These are phyloP conservation scores for Mortierella claussenii DNA, from an alignment of 192 early-diverging fungal species.

Conservation along the genomic window DNA sequence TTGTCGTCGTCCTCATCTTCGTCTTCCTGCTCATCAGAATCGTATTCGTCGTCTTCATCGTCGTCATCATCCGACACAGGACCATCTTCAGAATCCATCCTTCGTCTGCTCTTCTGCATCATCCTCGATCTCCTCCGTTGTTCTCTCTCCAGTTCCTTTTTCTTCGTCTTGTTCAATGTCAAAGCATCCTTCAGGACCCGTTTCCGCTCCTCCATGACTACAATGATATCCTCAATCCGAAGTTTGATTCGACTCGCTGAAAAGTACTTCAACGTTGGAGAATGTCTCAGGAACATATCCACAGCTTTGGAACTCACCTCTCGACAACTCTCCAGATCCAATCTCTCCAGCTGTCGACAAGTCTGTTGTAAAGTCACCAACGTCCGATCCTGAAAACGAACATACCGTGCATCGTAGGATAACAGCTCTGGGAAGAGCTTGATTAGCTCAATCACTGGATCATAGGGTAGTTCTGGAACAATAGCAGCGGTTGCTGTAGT, in stretches of 20 bases:
- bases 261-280: conserved; percentile 10
- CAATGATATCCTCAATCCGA: conserved; percentile 15
- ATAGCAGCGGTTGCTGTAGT: neutral
- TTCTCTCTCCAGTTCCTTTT: neutral
- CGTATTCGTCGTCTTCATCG: neutral
- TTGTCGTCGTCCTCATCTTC: neutral
- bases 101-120: neutral
- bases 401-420: conserved; percentile 26
- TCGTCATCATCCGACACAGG: neutral
- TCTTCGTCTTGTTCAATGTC: neutral
- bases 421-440: conserved; percentile 10
- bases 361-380: conserved; percentile 9
- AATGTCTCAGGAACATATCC: neutral
- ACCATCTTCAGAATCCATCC: neutral
- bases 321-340: conserved; percentile 21
- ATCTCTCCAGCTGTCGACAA: conserved; percentile 8
- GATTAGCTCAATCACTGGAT: conserved; percentile 20
- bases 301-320: conserved; percentile 18
- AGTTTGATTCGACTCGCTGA: neutral
- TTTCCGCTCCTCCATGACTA: conserved; percentile 4
- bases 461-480: neutral
- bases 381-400: conserved; percentile 22
- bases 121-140: neutral
- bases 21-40: neutral
- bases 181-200: neutral